Evolutionary conservation across 1,284 basidiomycete genomes (phyloP), one percentile per base, ranked within the genome.

Genomic region (Apiotrichum porosum): DNA sequence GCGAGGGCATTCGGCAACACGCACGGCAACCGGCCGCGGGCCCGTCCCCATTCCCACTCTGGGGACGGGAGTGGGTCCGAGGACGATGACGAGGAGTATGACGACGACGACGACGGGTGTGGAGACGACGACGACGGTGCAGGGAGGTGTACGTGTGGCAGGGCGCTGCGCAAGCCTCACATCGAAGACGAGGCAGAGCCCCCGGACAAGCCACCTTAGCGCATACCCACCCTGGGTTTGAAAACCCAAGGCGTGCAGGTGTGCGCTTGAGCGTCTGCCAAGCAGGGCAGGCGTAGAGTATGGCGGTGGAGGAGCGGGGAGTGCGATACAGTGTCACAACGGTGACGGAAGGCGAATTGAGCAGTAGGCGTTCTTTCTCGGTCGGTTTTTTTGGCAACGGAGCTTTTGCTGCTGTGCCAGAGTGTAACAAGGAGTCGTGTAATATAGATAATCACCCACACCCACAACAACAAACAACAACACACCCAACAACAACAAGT

Each of bases 1-100:
- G 85, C 87, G 70, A 77, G 86, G 23, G 88, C 74, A 2, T 71
- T 84, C 37, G 84, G 69, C 33, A 63, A 68, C 13, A 60, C 68
- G 12, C 63, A 67, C 33, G 69, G 66, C 3, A 65, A 58, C 34
- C 6, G 26, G 8, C 26, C 6, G 6, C 61, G 60, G 1, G 57
- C 38, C 36, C 39, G 54, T 18, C 47, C 38, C 1, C 44, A 41
- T 18, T 34, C 38, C 17, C 31, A 39, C 10, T 36, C 36, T 14
- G 46, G 44, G 12, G 40, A 45, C 40, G 46, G 19, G 28, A 12
- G 17, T n/a, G 34, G 24, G 3, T 31, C 30, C 18, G 26, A 44
- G 17, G 28, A 44, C 5, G 37, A 41, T 30, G 47, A 46, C 18
- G 51, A 48, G 8, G 31, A 47, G 6, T 30, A 45, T n/a, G 47